Base-by-base conservation (phyloP, 306 rosid species). In the Dryas octopetala region DNA sequence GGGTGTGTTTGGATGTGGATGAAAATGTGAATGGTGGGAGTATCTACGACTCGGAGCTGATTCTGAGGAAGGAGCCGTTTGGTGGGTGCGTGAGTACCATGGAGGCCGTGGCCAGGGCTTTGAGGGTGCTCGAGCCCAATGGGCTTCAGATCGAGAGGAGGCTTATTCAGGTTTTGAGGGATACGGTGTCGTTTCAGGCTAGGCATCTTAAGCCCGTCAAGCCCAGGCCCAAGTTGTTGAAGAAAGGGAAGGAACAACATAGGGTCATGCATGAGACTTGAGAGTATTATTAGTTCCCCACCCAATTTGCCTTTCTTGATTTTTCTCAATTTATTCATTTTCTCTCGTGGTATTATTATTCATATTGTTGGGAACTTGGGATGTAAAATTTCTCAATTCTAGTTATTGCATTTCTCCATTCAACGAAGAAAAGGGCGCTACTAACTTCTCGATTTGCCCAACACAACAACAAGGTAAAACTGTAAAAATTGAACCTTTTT, bases 51-150 rank as follows among this genome's bases (percentile, higher is more conserved):
- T 91, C 96, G 54, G 96, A 90, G 63, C 60, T 94, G 90, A 79
- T 91, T 76, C 47, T 91, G 83, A 81, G 98, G 74, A 90, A 90
- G 88, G 98, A 94, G 73, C 96, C 96, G 19, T 89, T 74, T 28
- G 84, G 83, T 17, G 98, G 98, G 10, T 94, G 96, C 67, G 91
- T 90, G 32, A 87, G 88, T 53, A 94, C 91, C 0, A 84, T 91
- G 95, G 97, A 91, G 73, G 97, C 98, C 0, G 95, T 94, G 83
- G 95, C 98, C 0, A 81, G 98, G 67, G 84, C 80, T 26, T 63
- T 90, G 77, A 67, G 91, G 43, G 90, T 85, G 32, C 41, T 94
- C 3, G 98, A 94, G 77, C 86, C 87, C 2, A 82, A 87, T 74
- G 96, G 97, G 75, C 6, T 66, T 4, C 86, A 79, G 66, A 76